Evolutionary conservation across 1,284 basidiomycete species (phyloP), one percentile per base, ranked within the genome.

Genomic region (Naganishia sp.): DNA sequence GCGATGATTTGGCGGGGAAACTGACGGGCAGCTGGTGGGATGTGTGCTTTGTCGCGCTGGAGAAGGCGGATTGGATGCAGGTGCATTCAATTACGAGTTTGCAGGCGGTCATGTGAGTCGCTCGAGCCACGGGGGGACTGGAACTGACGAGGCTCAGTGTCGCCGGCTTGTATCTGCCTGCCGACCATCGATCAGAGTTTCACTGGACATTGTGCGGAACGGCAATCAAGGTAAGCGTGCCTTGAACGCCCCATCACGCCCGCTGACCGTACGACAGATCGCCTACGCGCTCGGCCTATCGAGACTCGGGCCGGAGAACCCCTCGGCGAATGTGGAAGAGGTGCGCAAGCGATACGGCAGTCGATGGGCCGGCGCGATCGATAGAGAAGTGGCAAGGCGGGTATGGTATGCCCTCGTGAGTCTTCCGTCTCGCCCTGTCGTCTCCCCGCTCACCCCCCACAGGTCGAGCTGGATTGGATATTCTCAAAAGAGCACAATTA

Each of bases 21-120:
- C 36, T 67, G 46, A 54, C 65, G 33, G 39, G 53, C 23, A 23
- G 39, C 18, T 72, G 71, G 63, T 72, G 71, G 71, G 52, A 70
- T 2, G 64, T 71, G 39, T 69, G 69, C 45, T 70, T 70, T 55
- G 55, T 67, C 39, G 70, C 72, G 0, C 56, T 72, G 61, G 72
- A 70, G 45, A 71, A 70, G 25, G 68, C 65, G 39, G 72, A 72
- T 46, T 72, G 72, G 72, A 71, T 72, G 70, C 72, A 72, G 59
- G 66, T 70, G 31, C 72, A 72, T 66, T 66, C 68, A n/a, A 70
- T 72, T 13, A 67, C 68, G 15, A 65, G 64, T 23, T 60, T 68
- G 31, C 72, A 72, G 63, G 66, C 72, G 1, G 68, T 72, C 42
- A 70, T 72, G 70, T 71, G 63, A 66, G 25, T 39, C 0, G 18